Conservation (phyloP, 371 early-diverging fungal species). For the Mucor indicus region DNA sequence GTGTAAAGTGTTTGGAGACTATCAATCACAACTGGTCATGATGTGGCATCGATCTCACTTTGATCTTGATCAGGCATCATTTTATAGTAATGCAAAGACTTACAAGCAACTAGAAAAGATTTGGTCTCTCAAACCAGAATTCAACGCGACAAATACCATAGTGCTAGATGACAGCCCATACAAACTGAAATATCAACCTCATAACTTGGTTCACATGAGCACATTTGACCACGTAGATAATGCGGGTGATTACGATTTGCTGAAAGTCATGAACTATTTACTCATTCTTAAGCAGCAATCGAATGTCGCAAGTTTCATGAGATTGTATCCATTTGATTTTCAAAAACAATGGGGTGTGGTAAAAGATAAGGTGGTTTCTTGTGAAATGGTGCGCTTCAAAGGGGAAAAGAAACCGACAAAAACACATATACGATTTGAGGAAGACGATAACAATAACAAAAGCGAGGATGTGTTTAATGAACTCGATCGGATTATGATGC, state of each 20-base stretch:
- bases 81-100: constrained; percentile 47
- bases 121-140: constrained; percentile 40
- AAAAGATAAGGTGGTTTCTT: too few relatives aligned
- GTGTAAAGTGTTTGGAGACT: constrained; percentile 49
- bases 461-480: too few relatives aligned
- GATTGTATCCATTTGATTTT: constrained; percentile 35
- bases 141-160: constrained; percentile 61
- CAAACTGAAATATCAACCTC: constrained; percentile 60
- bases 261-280: constrained; percentile 46
- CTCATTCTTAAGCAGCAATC: constrained; percentile 27
- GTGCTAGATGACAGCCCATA: constrained; percentile 64
- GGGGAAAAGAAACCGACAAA: too few relatives aligned
- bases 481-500: too few relatives aligned
- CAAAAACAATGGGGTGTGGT: too few relatives aligned
- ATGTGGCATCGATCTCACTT: constrained; percentile 68
- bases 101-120: constrained; percentile 62
- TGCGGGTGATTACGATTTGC: constrained; percentile 49
- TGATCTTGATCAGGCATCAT: constrained; percentile 38
- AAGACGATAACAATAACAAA: too few relatives aligned
- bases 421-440: too few relatives aligned
- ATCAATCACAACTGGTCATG: constrained; percentile 34
- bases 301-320: constrained; percentile 49
- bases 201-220: constrained; percentile 49
- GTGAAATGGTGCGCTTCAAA: too few relatives aligned
- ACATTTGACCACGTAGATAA: constrained; percentile 14